Base-by-base conservation (phyloP, 495 filamentous ascomycete genomes). In the Podospora fimiseda region DNA sequence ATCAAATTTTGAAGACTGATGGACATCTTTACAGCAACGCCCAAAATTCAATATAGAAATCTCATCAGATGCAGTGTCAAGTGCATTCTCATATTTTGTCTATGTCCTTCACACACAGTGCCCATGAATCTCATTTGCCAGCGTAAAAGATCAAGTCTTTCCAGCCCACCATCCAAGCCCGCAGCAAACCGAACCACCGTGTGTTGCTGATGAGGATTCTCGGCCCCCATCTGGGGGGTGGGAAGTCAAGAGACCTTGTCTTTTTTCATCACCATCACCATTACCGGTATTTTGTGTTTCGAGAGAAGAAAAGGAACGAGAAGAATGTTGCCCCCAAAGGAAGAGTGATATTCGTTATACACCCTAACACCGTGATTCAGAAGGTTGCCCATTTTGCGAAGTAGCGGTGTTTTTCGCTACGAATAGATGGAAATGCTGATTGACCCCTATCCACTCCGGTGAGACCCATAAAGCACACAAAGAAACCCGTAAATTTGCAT, bases 391-490 rank as follows among this genome's bases (percentile, higher is more conserved):
- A 70, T 73, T 74, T 74, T 72, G 67, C 60, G 69, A n/a, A n/a
- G 73, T 60, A 67, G 64, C 72, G 58, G 60, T 66, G 65, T 47
- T 65, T 62, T 57, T 55, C 64, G 76, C 78, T 80, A 81, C 74
- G 65, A 75, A 22, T 72, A 74, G 68, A 80, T 79, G 78, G 75
- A 78, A 70, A 77, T 77, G 71, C 66, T 62, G 45, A 64, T 67
- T 47, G 57, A 60, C 66, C 66, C 63, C 66, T 63, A 64, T 58
- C 59, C 66, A 69, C 64, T 69, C 66, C 66, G 64, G 62, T 66
- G 59, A 67, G 62, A 69, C 66, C 66, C 66, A 67, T 60, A 67
- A 69, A 67, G 60, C 64, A 67, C 27, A 27, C 62, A 67, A 69
- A 67, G 60, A 69, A 79, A 76, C 73, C 64, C 75, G 70, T 65